Percentiles rank a stretch among this genome's conserved stretches.
These are phyloP conservation scores for Pseudopediastrum boryanum DNA, from an alignment of 139 green algal species.

Conservation along the genomic window DNA sequence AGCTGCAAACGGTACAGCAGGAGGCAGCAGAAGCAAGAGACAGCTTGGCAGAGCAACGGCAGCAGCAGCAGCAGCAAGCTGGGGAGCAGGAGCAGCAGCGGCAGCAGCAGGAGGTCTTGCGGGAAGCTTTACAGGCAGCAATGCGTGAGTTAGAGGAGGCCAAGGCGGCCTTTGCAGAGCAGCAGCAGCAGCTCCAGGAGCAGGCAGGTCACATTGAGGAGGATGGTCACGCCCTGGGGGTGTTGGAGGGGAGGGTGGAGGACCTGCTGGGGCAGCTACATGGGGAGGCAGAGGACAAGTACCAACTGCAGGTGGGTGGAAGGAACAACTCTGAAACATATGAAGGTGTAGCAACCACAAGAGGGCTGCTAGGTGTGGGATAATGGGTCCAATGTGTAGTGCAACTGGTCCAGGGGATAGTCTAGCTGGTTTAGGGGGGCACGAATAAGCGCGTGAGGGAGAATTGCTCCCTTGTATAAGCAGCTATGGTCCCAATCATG, in stretches of 20 bases:
- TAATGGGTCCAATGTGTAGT: too few species aligned
- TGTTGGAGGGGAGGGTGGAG: background rate
- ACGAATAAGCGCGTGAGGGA: too few species aligned
- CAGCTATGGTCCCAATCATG: too few species aligned
- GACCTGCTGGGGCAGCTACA: background rate
- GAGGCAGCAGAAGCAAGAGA: background rate
- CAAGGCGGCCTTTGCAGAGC: too few species aligned
- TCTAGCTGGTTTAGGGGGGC: too few species aligned
- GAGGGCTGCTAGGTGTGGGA: too few species aligned
- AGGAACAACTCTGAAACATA: too few species aligned
- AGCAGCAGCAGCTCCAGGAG: conserved; percentile 12
- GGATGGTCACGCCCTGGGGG: background rate
- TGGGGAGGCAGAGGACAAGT: conserved; percentile 9
- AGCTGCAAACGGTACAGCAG: background rate
- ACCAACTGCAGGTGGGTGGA: conserved; percentile 35
- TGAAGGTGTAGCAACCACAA: too few species aligned
- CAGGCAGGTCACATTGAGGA: too few species aligned
- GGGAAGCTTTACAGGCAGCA: background rate
- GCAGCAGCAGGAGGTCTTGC: background rate
- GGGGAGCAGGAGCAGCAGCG: background rate
- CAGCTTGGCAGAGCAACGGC: background rate
- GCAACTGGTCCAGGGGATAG: too few species aligned
- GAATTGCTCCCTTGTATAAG: too few species aligned
- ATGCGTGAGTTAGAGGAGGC: too few species aligned
- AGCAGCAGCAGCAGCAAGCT: conserved; percentile 5